Evolutionary conservation across 495 filamentous ascomycete species (phyloP), one percentile per base, ranked within the genome.

Genomic region (Neurospora sp.): DNA sequence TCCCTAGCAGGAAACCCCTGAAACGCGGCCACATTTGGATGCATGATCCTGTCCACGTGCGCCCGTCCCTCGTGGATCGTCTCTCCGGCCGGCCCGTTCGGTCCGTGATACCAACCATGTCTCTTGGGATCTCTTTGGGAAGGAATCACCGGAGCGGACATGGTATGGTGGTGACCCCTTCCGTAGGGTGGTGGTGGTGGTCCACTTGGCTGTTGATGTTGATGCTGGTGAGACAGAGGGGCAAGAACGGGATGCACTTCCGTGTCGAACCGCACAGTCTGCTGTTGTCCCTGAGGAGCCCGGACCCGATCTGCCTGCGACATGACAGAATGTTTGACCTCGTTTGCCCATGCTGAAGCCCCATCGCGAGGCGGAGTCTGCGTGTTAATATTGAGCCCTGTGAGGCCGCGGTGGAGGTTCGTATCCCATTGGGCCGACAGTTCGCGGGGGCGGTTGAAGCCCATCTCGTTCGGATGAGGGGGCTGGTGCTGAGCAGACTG

Each of bases 371-470:
- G 85, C 16, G 82, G 81, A 1, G 53, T 65, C 27, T 65, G 12
- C 14, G 85, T 87, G 73, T 83, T 85, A 79, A 96, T 89, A 70
- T 94, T 91, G 10, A 96, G 86, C 42, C 90, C 86, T 1, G 89
- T 93, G 17, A 96, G 77, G 27, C 90, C 91, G 40, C 88, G 89
- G 73, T 96, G 91, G 39, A 96, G 79, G 3, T 87, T 87, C 83
- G 88, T 90, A 72, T 96, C 94, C 89, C 92, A 96, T 8, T 91
- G 90, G 10, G 86, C 82, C 5, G 71, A 42, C 70, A 88, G 85
- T 37, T 84, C 87, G 17, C 89, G 87, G 40, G 89, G 85, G 59
- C 92, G 89, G 16, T 90, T 88, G 10, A 84, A 81, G 4, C 82
- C 85, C 31, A 85, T 81, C 12, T 87, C 86, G 42, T 80, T 78